These are phyloP conservation scores for Daldinia caldariorum DNA, from an alignment of 495 filamentous ascomycete species.

Conservation along the genomic window DNA sequence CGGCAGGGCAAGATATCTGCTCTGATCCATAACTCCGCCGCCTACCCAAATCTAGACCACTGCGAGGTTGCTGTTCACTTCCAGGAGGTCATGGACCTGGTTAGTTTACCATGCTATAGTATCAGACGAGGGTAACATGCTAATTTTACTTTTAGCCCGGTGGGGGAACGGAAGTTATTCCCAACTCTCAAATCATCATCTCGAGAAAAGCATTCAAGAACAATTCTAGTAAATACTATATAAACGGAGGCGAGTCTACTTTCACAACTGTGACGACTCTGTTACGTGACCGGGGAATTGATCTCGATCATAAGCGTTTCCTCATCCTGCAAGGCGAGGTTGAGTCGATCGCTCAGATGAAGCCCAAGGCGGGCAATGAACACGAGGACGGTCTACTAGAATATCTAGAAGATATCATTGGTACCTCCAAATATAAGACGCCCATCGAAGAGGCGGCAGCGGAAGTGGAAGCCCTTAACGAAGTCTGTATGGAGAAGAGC, in stretches of 20 bases:
- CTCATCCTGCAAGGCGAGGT: constrained; percentile 97
- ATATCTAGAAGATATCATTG: constrained; percentile 98
- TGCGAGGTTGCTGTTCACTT: constrained; percentile 98
- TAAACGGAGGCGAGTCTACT: constrained; percentile 86
- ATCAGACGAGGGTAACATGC: not conserved
- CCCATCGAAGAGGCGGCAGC: constrained; percentile 93
- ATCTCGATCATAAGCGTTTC: constrained; percentile 98
- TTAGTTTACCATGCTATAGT: constrained; percentile 35
- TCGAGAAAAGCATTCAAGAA: constrained; percentile 97
- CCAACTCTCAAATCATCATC: constrained; percentile 83
- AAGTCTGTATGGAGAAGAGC: constrained; percentile 93
- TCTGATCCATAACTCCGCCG: constrained; percentile 93
- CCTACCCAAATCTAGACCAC: constrained; percentile 80
- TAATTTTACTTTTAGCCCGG: constrained; percentile 60
- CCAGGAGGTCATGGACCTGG: constrained; percentile 87
- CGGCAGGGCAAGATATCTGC: constrained; percentile 98
- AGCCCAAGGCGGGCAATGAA: constrained; percentile 91
- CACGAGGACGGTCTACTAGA: constrained; percentile 96
- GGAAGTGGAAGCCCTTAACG: constrained; percentile 90
- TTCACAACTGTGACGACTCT: constrained; percentile 90
- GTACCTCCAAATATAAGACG: constrained; percentile 95
- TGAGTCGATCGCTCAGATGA: constrained; percentile 99
- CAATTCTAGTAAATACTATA: constrained; percentile 97
- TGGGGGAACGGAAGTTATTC: constrained; percentile 76
- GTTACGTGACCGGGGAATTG: constrained; percentile 88